phyloP scores from a whole-genome alignment of 192 early-diverging fungal species.

The Linnemannia hyalina region DNA sequence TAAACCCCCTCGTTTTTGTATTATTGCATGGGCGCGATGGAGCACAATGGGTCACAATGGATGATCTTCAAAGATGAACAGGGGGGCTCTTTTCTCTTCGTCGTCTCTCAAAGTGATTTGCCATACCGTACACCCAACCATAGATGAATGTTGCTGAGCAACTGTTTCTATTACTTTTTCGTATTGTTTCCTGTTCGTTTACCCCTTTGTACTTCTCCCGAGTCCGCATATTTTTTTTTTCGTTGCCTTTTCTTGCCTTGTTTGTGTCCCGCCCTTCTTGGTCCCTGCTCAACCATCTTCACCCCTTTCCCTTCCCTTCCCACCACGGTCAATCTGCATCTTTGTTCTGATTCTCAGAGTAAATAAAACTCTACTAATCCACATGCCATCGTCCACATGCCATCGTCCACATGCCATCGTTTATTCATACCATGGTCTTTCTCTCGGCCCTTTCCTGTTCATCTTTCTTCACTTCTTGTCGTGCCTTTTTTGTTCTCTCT shows the following conservation, averaged over 20 bases:
- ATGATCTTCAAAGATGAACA: too few species aligned
- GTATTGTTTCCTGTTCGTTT: neutral
- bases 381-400: neutral
- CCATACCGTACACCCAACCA: neutral
- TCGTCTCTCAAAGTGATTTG: neutral
- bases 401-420: too few species aligned
- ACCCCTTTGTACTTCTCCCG: neutral
- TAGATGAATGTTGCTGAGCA: neutral
- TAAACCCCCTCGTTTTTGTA: too few species aligned
- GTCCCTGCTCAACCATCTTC: neutral
- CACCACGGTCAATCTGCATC: neutral
- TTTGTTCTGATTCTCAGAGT: neutral
- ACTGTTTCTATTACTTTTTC: neutral
- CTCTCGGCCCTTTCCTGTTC: neutral
- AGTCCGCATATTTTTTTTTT: neutral
- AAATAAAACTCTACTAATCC: neutral
- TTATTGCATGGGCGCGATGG: too few species aligned
- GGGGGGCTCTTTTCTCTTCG: neutral
- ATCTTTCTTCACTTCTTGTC: neutral
- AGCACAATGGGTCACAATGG: neutral
- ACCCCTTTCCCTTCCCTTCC: neutral
- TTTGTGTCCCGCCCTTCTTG: neutral
- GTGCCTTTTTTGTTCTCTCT: neutral
- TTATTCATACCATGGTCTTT: neutral
- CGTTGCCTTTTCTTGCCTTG: neutral